Evolutionary conservation across 345 rosid genomes (phyloP), one percentile per base, ranked within the genome.

Genomic region (Mallotus nudiflorus): DNA sequence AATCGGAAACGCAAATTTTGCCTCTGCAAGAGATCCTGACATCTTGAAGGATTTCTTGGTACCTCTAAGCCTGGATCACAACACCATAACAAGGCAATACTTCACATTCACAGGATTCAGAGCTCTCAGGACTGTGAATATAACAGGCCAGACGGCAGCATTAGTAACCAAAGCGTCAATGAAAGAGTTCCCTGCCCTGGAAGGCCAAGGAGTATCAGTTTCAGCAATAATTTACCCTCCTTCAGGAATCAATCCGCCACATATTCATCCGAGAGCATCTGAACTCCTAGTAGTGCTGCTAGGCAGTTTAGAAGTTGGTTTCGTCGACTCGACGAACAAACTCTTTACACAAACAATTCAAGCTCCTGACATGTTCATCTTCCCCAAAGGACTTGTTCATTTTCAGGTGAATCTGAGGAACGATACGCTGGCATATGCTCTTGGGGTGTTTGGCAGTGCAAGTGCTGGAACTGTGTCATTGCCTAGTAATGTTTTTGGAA

Each of bases 361-460:
- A 7, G 24, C 73, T 12, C 42, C 60, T 35, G 72, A 81, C 27
- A 74, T 67, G 45, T 74, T 81, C 39, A 66, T 77, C 49, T 70
- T 81, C 56, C 84, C 79, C 0, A 77, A 67, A 74, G 84, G 84
- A 9, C 75, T 81, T 27, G 70, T 67, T 19, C 79, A 77, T 71
- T 77, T 69, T 62, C 72, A 77, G 44, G 51, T 52, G 25, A 77
- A 81, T 48, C 42, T 27, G 18, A 10, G 42, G 16, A 39, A n/a
- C 2, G 66, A 76, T 61, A 50, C 62, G 37, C 42, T 53, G 50
- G 72, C 81, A 0, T 20, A 15, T 59, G 68, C 77, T 15, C 54
- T 68, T 6, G 65, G 71, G 19, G 39, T 77, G 31, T 71, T 73
- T 29, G 75, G 79, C 22, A 67, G 79, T 49, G 50, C 74, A 0